Evolutionary conservation across 768 basidiomycete genomes (phyloP).

Genomic region (Russula ochroleuca): DNA sequence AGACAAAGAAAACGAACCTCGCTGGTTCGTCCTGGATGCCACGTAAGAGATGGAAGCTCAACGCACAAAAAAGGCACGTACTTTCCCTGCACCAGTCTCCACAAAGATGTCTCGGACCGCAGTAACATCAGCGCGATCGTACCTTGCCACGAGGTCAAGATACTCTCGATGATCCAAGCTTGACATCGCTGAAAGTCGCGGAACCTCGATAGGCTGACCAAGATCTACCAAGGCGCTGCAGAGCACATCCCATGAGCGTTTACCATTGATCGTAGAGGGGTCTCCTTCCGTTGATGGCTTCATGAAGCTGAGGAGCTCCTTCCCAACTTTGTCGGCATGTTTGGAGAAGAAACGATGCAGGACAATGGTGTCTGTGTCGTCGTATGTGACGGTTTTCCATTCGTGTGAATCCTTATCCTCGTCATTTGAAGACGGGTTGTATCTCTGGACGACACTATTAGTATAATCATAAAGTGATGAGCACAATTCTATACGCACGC

Average conservation of each 20-base stretch:
- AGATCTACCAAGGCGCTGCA: conserved; percentile 78
- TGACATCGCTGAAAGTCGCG: conserved; percentile 48
- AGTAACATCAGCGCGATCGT: conserved; percentile 54
- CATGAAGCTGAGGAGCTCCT: conserved; percentile 72
- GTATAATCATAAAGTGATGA: neutral
- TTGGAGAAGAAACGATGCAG: conserved; percentile 81
- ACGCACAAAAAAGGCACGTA: conserved; percentile 28
- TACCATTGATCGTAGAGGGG: conserved; percentile 55
- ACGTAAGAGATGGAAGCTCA: neutral
- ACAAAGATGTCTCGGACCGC: conserved; percentile 65
- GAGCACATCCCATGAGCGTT: conserved; percentile 79
- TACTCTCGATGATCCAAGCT: conserved; percentile 59
- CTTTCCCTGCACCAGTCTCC: conserved; percentile 46
- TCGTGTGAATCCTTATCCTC: conserved; percentile 60
- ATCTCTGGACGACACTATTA: conserved; percentile 38
- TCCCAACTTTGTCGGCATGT: conserved; percentile 83
- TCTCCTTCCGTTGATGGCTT: conserved; percentile 55
- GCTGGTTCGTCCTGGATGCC: conserved; percentile 39
- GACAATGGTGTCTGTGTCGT: conserved; percentile 80
- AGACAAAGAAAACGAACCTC: conserved; percentile 60
- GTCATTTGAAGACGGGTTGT: conserved; percentile 37
- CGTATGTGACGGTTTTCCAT: conserved; percentile 71
- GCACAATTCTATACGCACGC: conserved; percentile 42
- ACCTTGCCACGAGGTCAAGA: conserved; percentile 61
- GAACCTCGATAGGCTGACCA: conserved; percentile 62